Evolutionary conservation across 306 rosid genomes (phyloP).

Genomic region (Rosa chinensis): DNA sequence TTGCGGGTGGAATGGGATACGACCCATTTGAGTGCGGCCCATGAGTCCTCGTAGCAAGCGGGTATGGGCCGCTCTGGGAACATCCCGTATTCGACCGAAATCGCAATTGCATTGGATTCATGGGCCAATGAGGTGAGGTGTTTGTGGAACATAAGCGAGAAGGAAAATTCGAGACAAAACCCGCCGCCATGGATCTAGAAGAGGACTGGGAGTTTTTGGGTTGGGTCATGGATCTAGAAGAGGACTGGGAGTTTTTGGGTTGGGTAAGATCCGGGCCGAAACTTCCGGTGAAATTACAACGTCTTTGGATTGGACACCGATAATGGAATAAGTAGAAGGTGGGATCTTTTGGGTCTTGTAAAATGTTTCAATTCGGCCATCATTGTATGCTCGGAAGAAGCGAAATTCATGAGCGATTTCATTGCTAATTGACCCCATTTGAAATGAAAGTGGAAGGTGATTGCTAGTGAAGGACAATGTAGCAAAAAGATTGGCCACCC

Average conservation of each 20-base stretch:
- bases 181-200: slow-evolving; percentile 36
- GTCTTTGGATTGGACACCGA: slow-evolving; percentile 31
- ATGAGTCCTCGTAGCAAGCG: slow-evolving; percentile 26
- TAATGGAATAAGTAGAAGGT: neutral
- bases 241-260: no score
- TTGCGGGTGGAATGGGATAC: neutral
- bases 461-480: neutral
- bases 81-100: slow-evolving; percentile 25
- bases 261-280: slow-evolving; percentile 32
- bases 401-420: slow-evolving; percentile 15
- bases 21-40: slow-evolving; percentile 23
- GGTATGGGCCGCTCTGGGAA: slow-evolving; percentile 30
- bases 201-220: slow-evolving; percentile 25
- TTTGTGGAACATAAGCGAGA: slow-evolving; percentile 14
- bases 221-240: neutral
- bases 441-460: neutral
- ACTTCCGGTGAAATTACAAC: slow-evolving; percentile 13
- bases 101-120: slow-evolving; percentile 10
- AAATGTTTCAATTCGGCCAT: slow-evolving; percentile 22
- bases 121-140: slow-evolving; percentile 13
- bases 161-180: slow-evolving; percentile 24
- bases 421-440: slow-evolving; percentile 1
- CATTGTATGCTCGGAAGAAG: slow-evolving; percentile 23
- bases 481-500: neutral
- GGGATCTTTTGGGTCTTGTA: slow-evolving; percentile 8